Conservation (phyloP, 495 filamentous ascomycete species). For the Penicillium dipodomyicola region DNA sequence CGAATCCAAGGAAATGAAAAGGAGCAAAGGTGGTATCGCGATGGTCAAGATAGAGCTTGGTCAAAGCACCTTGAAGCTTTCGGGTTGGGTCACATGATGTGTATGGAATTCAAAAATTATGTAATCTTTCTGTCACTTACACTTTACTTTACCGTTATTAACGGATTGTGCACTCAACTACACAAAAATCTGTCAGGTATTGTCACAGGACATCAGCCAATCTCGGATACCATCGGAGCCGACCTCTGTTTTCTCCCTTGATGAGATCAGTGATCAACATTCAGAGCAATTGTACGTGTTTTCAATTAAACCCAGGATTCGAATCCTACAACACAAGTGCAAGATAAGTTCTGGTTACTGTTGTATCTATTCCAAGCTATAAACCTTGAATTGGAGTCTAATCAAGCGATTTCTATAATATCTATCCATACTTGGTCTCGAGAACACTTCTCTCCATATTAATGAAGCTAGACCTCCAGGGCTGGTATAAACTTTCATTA, state of each 20-base stretch:
- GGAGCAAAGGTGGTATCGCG: constrained; percentile 5
- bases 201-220: not conserved
- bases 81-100: constrained; percentile 8
- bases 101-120: constrained; percentile 2
- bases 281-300: not conserved
- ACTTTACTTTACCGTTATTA: not conserved
- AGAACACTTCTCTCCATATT: no score
- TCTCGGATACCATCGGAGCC: constrained; percentile 29
- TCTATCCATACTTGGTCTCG: no score
- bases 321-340: not conserved
- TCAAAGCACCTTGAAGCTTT: constrained; percentile 7
- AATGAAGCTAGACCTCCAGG: no score
- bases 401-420: no score
- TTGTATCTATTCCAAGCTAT: no score
- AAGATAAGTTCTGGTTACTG: not conserved
- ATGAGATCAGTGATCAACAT: constrained; percentile 8
- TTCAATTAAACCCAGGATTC: not conserved
- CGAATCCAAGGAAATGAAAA: not conserved
- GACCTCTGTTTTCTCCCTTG: constrained; percentile 7
- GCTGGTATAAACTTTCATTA: no score
- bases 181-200: not conserved
- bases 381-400: no score
- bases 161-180: not conserved
- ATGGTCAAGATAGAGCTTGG: constrained; percentile 16
- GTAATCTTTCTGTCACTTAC: not conserved